Percentiles rank a stretch among this genome's conserved stretches.
phyloP scores from a whole-genome alignment of 139 green algal species.

The Chlorella sp. region DNA sequence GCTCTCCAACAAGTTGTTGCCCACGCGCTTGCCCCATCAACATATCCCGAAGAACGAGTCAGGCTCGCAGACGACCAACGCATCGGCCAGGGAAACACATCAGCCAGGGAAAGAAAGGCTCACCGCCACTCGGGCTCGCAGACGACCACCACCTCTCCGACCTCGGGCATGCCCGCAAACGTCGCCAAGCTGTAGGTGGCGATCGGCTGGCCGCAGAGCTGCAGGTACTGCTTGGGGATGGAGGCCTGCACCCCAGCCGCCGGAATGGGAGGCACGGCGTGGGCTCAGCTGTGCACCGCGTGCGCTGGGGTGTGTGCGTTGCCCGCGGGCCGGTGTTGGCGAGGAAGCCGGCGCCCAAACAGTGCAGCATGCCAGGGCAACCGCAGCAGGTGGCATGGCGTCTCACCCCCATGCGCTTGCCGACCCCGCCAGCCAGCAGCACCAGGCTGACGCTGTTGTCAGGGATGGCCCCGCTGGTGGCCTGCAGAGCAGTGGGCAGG shows the following conservation, averaged over 20 bases:
- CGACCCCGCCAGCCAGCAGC: constrained; percentile 89
- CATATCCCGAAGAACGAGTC: too few relatives aligned
- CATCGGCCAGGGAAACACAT: neutral
- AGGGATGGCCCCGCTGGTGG: constrained; percentile 1
- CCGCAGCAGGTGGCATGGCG: neutral
- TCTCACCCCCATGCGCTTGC: constrained; percentile 93
- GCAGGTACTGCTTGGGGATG: constrained; percentile 98
- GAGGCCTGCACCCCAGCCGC: constrained; percentile 60
- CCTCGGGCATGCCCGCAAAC: constrained; percentile 81
- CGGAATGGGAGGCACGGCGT: too few relatives aligned
- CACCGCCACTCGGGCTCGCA: constrained; percentile 84
- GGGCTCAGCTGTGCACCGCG: too few relatives aligned
- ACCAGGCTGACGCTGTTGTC: constrained; percentile 76
- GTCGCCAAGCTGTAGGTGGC: constrained; percentile 83
- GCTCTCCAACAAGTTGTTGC: too few relatives aligned
- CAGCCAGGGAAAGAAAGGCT: too few relatives aligned
- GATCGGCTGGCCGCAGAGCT: constrained; percentile 82
- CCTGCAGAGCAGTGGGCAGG: too few relatives aligned
- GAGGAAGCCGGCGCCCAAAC: too few relatives aligned
- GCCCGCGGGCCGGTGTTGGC: too few relatives aligned
- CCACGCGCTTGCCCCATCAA: too few relatives aligned
- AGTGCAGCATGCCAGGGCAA: neutral
- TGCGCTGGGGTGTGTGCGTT: too few relatives aligned
- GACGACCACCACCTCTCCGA: constrained; percentile 94
- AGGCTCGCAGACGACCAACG: neutral